These are phyloP conservation scores for Dictyophora rubrovolvata DNA, from an alignment of 768 basidiomycete genomes.

Conservation along the genomic window DNA sequence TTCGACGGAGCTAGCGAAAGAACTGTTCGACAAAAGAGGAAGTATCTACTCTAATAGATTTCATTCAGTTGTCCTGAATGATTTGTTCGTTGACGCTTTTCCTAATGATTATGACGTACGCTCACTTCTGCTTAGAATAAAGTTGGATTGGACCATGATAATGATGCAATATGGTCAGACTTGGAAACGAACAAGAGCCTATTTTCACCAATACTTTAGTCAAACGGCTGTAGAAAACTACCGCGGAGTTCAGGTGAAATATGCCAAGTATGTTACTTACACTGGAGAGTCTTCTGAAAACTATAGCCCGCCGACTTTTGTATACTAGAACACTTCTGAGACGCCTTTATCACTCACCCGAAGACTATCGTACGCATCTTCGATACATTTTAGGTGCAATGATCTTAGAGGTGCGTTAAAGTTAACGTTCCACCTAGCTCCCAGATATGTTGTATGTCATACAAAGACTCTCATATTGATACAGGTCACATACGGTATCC, in stretches of 20 bases:
- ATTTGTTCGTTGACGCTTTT: slow-evolving; percentile 5
- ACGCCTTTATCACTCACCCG: not conserved
- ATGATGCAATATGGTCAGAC: slow-evolving; percentile 41
- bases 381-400: not conserved
- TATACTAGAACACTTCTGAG: not conserved
- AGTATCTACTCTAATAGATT: slow-evolving; percentile 14
- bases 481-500: slow-evolving; percentile 13
- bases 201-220: slow-evolving; percentile 44
- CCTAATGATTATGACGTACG: not conserved
- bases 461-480: slow-evolving; percentile 5
- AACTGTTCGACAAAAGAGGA: slow-evolving; percentile 13
- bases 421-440: not conserved
- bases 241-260: slow-evolving; percentile 36
- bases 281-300: not conserved
- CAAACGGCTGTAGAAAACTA: slow-evolving; percentile 30
- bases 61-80: slow-evolving; percentile 12
- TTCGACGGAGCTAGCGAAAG: slow-evolving; percentile 12
- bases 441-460: no score
- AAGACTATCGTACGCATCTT: not conserved
- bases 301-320: not conserved
- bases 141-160: slow-evolving; percentile 39
- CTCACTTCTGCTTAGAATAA: not conserved
- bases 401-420: not conserved
- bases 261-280: slow-evolving; percentile 23
- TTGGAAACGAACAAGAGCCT: slow-evolving; percentile 31